Base-by-base conservation (phyloP, 306 rosid species). In the Cicer pinnatifidum region DNA sequence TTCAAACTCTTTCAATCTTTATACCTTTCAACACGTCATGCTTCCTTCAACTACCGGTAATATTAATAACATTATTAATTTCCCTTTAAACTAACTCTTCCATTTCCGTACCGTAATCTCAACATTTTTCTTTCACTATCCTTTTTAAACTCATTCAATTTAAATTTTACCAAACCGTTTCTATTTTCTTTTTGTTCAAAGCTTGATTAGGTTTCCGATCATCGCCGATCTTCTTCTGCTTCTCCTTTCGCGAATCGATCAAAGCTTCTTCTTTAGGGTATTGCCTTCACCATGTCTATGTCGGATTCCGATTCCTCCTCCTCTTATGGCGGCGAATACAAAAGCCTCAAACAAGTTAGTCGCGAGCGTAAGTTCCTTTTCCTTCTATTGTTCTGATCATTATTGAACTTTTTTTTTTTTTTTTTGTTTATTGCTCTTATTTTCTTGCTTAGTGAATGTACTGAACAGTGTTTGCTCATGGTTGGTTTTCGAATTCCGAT, bases 221-320 rank as follows among this genome's bases (percentile, higher is more conserved):
- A 33, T 41, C 80, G 60, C 19, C 72, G 81, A 82, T 82, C 80
- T 58, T 47, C 48, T 51, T 68, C 72, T 6, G 40, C n/a, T 67
- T 79, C 67, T 43, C 48, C 17, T 80, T 39, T 72, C 51, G 13
- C 33, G 64, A 44, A 66, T 78, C 83, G 41, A 46, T 75, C 74
- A n/a, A 41, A 51, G 62, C 33, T 52, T 74, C 43, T 72, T 69
- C 76, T 80, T 44, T 75, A 69, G 70, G 74, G 45, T 40, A 43
- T 38, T n/a, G 78, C 60, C 16, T 9, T 20, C 73, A 56, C 53
- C 75, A 79, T 75, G 79, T 72, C 84, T 0, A 6, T 81, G 60
- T 77, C 85, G 9, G 85, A 78, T 78, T 81, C 85, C 73, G 85
- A 81, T 57, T 81, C 81, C 15, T 84, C 81, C 12, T 84, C 85